Percentiles rank a stretch among this genome's conserved stretches.
Conservation (phyloP, 495 filamentous ascomycete genomes). For the Neurospora pannonica region DNA sequence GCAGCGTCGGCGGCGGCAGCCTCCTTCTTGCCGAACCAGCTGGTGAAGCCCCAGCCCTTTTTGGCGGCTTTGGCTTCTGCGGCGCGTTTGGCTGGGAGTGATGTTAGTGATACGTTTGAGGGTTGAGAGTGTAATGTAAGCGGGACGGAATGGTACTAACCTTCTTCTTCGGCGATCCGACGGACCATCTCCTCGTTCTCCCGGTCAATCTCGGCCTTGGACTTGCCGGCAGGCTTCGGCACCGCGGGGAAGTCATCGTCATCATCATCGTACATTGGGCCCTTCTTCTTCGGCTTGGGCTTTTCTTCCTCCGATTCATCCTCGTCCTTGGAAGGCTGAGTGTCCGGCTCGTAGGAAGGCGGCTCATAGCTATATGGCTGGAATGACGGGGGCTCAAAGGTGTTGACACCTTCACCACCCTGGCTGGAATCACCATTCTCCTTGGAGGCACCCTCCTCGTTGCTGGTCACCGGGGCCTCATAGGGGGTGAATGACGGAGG, state of each 20-base stretch:
- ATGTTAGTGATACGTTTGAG: slow-evolving; percentile 11
- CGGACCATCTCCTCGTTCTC: slow-evolving; percentile 71
- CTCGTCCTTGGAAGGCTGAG: slow-evolving; percentile 29
- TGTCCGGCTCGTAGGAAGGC: slow-evolving; percentile 44
- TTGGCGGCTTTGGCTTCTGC: slow-evolving; percentile 39
- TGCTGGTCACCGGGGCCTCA: slow-evolving; percentile 23
- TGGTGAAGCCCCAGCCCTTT: slow-evolving; percentile 72
- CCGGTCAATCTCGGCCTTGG: slow-evolving; percentile 48
- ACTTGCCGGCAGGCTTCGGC: slow-evolving; percentile 32
- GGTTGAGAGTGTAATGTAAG: neutral
- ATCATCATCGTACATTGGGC: slow-evolving; percentile 73
- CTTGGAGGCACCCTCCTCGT: slow-evolving; percentile 1
- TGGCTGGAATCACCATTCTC: slow-evolving; percentile 3
- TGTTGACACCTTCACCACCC: slow-evolving; percentile 13
- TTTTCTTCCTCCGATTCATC: slow-evolving; percentile 34
- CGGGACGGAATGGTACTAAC: slow-evolving; percentile 27
- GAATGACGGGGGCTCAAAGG: slow-evolving; percentile 43
- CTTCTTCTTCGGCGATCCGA: slow-evolving; percentile 80
- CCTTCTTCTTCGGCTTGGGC: slow-evolving; percentile 58
- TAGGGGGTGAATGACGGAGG: slow-evolving; percentile 27
- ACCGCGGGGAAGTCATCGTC: slow-evolving; percentile 43
- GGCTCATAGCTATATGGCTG: slow-evolving; percentile 45
- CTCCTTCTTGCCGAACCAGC: slow-evolving; percentile 80
- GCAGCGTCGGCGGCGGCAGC: slow-evolving; percentile 22
- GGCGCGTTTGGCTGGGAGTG: slow-evolving; percentile 30